Conservation (phyloP, 805 yeast genomes). For the Spathaspora girioi region DNA sequence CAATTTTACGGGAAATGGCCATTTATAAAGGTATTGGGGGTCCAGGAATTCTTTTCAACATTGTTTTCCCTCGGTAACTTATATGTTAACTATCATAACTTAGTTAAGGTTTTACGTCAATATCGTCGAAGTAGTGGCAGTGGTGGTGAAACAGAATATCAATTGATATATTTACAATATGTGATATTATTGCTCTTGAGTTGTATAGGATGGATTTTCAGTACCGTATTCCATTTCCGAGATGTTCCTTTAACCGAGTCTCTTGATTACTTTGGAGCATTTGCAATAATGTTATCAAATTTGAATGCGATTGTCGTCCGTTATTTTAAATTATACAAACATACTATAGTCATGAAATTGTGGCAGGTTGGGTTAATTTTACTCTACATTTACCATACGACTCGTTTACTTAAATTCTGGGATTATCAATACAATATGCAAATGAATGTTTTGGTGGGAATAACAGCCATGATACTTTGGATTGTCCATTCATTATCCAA, state of each 20-base stretch:
- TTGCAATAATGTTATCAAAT: slow-evolving; percentile 31
- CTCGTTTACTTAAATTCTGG: slow-evolving; percentile 28
- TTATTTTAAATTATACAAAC: slow-evolving; percentile 23
- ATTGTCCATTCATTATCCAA: slow-evolving; percentile 24
- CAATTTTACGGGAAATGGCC: slow-evolving; percentile 46
- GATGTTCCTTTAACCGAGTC: slow-evolving; percentile 37
- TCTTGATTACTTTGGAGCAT: slow-evolving; percentile 41
- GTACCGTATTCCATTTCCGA: slow-evolving; percentile 35
- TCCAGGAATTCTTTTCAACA: slow-evolving; percentile 33
- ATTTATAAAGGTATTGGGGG: slow-evolving; percentile 31
- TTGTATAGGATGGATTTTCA: slow-evolving; percentile 35
- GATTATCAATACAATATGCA: slow-evolving; percentile 35
- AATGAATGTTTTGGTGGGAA: slow-evolving; percentile 30
- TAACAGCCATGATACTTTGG: slow-evolving; percentile 30
- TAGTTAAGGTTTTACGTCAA: slow-evolving; percentile 23
- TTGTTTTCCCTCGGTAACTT: slow-evolving; percentile 35
- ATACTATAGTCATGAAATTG: background rate
- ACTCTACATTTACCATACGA: slow-evolving; percentile 24
- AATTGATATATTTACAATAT: slow-evolving; percentile 28
- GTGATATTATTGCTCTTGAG: slow-evolving; percentile 22
- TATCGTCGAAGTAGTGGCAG: slow-evolving; percentile 12
- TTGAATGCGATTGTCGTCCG: slow-evolving; percentile 32
- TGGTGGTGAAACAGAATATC: slow-evolving; percentile 12
- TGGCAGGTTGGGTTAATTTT: slow-evolving; percentile 12
- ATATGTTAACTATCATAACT: slow-evolving; percentile 27